These are phyloP conservation scores for Entomortierella chlamydospora DNA, from an alignment of 192 early-diverging fungal species.

Conservation along the genomic window DNA sequence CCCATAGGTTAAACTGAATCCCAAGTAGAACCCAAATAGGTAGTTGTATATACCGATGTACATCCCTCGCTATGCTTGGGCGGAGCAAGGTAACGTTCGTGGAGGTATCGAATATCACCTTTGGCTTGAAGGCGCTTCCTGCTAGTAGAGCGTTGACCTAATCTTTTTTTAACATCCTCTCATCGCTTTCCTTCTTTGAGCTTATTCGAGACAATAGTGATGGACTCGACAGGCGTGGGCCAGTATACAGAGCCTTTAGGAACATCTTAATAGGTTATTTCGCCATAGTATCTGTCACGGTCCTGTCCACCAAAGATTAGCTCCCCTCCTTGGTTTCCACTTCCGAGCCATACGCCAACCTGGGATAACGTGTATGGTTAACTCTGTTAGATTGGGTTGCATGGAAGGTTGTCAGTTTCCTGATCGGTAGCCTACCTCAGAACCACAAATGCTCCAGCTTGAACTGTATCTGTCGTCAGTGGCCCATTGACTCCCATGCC, in stretches of 20 bases:
- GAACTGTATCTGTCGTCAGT: conserved; percentile 40
- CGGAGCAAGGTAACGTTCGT: conserved; percentile 23
- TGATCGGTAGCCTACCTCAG: background rate
- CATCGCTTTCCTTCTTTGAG: too few species aligned
- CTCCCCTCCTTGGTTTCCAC: conserved; percentile 20
- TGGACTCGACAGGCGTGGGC: conserved; percentile 8
- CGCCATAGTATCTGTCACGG: conserved; percentile 9
- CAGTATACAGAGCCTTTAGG: conserved; percentile 12
- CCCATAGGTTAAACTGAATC: conserved; percentile 6
- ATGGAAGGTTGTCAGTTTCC: too few species aligned
- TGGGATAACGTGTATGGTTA: too few species aligned
- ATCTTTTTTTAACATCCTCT: background rate
- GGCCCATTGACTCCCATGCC: conserved; percentile 31
- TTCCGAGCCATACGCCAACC: conserved; percentile 27
- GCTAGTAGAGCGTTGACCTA: background rate
- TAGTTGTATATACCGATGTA: conserved; percentile 25
- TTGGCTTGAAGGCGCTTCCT: background rate
- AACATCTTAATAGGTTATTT: conserved; percentile 10
- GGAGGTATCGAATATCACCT: conserved; percentile 33
- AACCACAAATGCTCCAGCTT: background rate
- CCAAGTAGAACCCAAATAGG: conserved; percentile 18
- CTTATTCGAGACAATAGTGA: too few species aligned
- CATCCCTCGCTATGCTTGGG: conserved; percentile 4
- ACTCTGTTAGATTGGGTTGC: too few species aligned
- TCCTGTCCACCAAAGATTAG: conserved; percentile 30